Base-by-base conservation (phyloP, 169 alveolate genomes). In the Eimeria acervulina region DNA sequence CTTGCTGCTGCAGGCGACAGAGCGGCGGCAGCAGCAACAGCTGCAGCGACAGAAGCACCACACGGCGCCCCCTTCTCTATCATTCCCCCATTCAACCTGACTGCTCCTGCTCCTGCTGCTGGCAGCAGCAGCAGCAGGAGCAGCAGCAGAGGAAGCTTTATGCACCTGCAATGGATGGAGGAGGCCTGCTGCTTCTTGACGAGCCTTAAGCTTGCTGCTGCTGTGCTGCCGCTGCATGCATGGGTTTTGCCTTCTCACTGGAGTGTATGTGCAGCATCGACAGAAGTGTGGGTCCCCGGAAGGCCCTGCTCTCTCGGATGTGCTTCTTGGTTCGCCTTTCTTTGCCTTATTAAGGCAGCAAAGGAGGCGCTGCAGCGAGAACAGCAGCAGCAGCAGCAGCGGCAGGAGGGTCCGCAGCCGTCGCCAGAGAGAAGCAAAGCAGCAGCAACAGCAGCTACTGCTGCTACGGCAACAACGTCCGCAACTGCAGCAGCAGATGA, bases 151-250 rank as follows among this genome's bases (percentile, higher is more conserved):
- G 8, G 72, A 0, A 28, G 28, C 12, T 21, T 23, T 17, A 1
- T 1, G 28, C 3, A 42, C 12, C 51, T 36, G 68, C 52, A 5
- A 13, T 44, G 52, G 40, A 36, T 81, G 42, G 31, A 36, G 1
- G 47, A 36, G n/a, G 91, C 91, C 0, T 51, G 72, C 91, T 81
- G 91, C 91, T 81, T 47, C 72, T 0, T 81, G 36, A 59, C 52
- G 52, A 81, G 74, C 51, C 72, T 81, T 47, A 21, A 28, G 74
- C 5, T 81, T 44, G 91, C 91, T 47, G 91, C 72, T 52, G 91
- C 91, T 52, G 91, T 51, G 51, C 47, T 81, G 74, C 91, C 91
- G 44, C 91, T 81, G 74, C 91, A 81, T 52, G 47, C 51, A n/a
- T 81, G 91, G 91, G 91, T 81, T 51, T 51, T 74, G 47, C 91